Percentiles rank a stretch among this genome's conserved stretches.
Evolutionary conservation across 2,329 filamentous ascomycete genomes (phyloP).

Genomic region (Verticillium klebahnii): DNA sequence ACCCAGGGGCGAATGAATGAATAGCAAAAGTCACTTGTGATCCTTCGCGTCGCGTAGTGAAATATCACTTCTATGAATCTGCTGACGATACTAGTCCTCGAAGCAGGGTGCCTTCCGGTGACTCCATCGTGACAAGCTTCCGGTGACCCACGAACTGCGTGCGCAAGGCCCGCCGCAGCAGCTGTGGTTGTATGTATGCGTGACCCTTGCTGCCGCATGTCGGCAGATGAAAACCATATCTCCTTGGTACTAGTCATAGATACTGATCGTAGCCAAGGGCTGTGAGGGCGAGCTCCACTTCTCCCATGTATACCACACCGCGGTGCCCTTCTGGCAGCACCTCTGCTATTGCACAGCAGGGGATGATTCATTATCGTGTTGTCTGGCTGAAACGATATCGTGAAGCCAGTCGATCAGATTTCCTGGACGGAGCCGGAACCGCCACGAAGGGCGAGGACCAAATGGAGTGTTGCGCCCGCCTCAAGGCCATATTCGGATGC

Average conservation of each 20-base stretch:
- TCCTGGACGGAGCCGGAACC: slow-evolving; percentile 34
- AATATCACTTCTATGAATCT: neutral
- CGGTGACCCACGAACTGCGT: neutral
- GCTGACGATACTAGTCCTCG: neutral
- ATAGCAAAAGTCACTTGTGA: neutral
- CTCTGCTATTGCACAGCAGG: neutral
- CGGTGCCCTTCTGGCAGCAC: neutral
- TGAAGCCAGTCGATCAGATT: neutral
- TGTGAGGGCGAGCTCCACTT: neutral
- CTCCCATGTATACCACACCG: neutral
- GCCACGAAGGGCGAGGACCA: slow-evolving; percentile 90
- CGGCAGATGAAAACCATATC: neutral
- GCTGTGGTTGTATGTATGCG: neutral
- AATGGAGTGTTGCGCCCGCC: slow-evolving; percentile 87
- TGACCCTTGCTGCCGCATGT: neutral
- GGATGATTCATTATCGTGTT: neutral
- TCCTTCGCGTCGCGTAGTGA: neutral
- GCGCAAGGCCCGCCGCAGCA: neutral
- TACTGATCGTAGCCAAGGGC: neutral
- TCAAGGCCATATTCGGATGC: slow-evolving; percentile 86
- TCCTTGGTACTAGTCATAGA: neutral
- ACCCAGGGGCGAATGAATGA: slow-evolving; percentile 5
- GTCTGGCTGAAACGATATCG: neutral
- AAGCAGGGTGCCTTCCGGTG: too few species aligned
- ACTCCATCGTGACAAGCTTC: neutral